A percentile compares a stretch with the other conserved stretches of the same genome.
phyloP scores from a whole-genome alignment of 176 grass and related monocot genomes.

The Echinochloa phyllopogon region DNA sequence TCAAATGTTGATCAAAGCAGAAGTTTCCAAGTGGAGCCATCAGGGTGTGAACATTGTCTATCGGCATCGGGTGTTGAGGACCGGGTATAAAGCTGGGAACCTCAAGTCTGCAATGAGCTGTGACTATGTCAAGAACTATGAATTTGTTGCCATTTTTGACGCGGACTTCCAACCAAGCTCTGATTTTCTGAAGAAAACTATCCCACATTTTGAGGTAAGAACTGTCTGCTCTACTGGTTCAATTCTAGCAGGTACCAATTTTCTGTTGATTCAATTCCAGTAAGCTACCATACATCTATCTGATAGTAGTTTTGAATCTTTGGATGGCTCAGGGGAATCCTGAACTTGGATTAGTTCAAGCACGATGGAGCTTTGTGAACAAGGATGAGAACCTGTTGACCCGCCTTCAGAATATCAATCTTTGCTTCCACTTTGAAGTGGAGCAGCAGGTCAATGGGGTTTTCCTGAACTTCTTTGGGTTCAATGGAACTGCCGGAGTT shows the following conservation, averaged over 20 bases:
- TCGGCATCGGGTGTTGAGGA: conserved; percentile 66
- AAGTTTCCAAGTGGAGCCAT: conserved; percentile 75
- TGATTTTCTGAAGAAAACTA: conserved; percentile 80
- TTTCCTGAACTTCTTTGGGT: conserved; percentile 81
- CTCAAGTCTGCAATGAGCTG: conserved; percentile 86
- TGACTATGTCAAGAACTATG: conserved; percentile 78
- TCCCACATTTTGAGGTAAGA: conserved; percentile 79
- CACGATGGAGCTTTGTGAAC: conserved; percentile 81
- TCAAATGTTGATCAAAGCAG: conserved; percentile 61
- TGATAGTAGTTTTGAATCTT: neutral
- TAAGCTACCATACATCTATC: neutral
- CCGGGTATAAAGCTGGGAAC: conserved; percentile 87
- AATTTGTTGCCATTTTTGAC: conserved; percentile 85
- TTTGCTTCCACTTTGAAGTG: conserved; percentile 84
- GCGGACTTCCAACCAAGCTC: conserved; percentile 80
- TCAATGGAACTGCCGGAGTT: conserved; percentile 81
- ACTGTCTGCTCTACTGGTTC: neutral
- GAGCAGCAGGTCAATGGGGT: conserved; percentile 85
- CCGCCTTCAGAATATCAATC: conserved; percentile 82
- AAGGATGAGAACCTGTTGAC: conserved; percentile 78
- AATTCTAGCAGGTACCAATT: no score
- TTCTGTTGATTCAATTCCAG: neutral
- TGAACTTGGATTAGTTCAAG: conserved; percentile 76
- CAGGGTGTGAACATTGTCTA: conserved; percentile 73
- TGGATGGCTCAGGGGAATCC: conserved; percentile 61